A percentile compares a stretch with the other conserved stretches of the same genome.
phyloP scores from a whole-genome alignment of 2,329 filamentous ascomycete species.

The Rhinocladiella similis region DNA sequence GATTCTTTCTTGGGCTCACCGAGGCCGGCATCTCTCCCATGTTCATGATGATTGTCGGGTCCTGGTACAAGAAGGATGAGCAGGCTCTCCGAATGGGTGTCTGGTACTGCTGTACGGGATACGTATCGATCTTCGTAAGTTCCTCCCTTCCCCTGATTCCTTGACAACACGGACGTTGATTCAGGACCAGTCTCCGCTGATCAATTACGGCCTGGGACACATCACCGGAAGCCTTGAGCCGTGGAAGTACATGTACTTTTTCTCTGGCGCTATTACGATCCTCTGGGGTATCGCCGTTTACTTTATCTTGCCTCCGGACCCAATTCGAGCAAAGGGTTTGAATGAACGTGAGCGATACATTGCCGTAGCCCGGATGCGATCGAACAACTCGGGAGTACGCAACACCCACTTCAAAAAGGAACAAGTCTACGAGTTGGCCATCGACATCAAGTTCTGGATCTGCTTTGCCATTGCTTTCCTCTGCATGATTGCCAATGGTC shows the following conservation, averaged over 20 bases:
- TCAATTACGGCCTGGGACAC: conserved; percentile 69
- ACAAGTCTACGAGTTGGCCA: conserved; percentile 58
- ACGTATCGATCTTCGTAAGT: conserved; percentile 41
- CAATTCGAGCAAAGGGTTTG: conserved; percentile 68
- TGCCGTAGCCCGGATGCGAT: conserved; percentile 62
- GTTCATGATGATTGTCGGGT: conserved; percentile 63
- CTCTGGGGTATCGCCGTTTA: conserved; percentile 56
- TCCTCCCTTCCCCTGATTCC: too few relatives aligned
- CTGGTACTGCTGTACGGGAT: conserved; percentile 39
- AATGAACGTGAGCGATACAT: conserved; percentile 61
- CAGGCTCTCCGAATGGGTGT: conserved; percentile 60
- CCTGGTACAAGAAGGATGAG: conserved; percentile 65
- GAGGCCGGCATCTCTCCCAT: conserved; percentile 65
- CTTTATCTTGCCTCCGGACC: conserved; percentile 66
- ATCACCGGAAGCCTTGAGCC: conserved; percentile 56
- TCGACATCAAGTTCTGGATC: conserved; percentile 64
- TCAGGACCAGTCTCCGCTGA: conserved; percentile 40
- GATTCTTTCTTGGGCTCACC: conserved; percentile 63
- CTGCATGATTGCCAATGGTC: conserved; percentile 68
- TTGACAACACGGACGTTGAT: conserved; percentile 22
- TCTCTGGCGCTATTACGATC: conserved; percentile 64
- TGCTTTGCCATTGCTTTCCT: conserved; percentile 67
- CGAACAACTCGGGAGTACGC: conserved; percentile 63
- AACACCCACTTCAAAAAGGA: conserved; percentile 59
- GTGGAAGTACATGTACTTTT: conserved; percentile 72